Evolutionary conservation across 2,329 filamentous ascomycete species (phyloP).

Genomic region (Talaromyces albobiverticillius): DNA sequence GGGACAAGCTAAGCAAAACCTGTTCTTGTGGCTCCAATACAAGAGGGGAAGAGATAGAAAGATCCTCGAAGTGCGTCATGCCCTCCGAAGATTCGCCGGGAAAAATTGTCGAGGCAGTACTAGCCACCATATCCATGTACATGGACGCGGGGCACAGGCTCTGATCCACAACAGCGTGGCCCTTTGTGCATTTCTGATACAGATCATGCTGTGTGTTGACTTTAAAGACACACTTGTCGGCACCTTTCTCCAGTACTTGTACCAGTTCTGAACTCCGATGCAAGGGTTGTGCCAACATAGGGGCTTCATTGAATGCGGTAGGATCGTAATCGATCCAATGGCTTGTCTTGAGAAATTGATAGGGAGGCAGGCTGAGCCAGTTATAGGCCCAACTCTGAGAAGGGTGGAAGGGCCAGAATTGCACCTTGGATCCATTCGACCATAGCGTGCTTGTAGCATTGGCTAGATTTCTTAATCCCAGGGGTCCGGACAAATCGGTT

Average conservation of each 20-base stretch:
- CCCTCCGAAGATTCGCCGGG: background rate
- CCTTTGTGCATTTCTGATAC: background rate
- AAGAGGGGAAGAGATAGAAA: background rate
- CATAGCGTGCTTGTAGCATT: background rate
- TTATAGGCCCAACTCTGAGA: background rate
- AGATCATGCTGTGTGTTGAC: background rate
- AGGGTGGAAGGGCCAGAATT: slow-evolving; percentile 2
- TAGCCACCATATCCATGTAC: background rate
- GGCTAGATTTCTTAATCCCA: background rate
- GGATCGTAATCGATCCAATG: slow-evolving; percentile 25
- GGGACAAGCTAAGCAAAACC: background rate
- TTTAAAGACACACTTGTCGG: background rate
- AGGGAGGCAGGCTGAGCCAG: slow-evolving; percentile 25
- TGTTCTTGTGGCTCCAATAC: too few species aligned
- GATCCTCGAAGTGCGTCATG: background rate
- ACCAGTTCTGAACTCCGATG: too few species aligned
- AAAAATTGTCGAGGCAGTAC: background rate
- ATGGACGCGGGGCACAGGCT: slow-evolving; percentile 3
- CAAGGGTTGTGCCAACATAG: too few species aligned
- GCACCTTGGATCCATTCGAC: background rate
- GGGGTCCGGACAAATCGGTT: background rate
- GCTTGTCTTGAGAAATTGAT: slow-evolving; percentile 31
- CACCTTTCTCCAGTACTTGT: background rate
- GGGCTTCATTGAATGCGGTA: too few species aligned
- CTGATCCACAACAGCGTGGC: background rate